A percentile compares a stretch with the other conserved stretches of the same genome.
Evolutionary conservation across 176 grass and related monocot genomes (phyloP).

Genomic region (Tillandsia fasciculata): DNA sequence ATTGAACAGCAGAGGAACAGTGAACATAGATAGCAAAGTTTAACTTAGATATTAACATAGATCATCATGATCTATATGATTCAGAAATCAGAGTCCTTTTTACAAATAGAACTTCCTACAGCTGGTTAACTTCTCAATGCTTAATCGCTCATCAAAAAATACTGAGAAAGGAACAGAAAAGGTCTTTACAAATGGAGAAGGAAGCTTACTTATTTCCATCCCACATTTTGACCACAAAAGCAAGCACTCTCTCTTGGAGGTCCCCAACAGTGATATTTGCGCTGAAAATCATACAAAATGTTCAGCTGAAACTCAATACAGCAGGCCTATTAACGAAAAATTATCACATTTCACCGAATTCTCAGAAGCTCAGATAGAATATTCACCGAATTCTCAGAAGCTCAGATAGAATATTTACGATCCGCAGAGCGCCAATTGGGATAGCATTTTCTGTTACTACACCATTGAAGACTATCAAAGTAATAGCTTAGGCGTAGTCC

Average conservation of each 20-base stretch:
- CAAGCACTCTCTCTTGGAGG: constrained; percentile 12
- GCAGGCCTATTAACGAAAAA: not conserved
- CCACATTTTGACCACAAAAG: constrained; percentile 22
- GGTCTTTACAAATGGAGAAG: not conserved
- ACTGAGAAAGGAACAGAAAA: not conserved
- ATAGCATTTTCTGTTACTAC: not conserved
- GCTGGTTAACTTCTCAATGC: no score
- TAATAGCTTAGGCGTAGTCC: no score
- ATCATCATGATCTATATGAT: no score
- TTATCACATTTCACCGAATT: not conserved
- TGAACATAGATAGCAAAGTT: not conserved
- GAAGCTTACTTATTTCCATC: constrained; percentile 20
- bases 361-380: no score
- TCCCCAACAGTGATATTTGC: constrained; percentile 7
- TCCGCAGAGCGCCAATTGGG: no score
- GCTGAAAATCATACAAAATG: not conserved
- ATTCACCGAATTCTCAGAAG: not conserved
- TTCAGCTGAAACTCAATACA: not conserved
- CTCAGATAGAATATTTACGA: no score
- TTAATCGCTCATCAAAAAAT: not conserved
- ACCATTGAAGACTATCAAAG: no score
- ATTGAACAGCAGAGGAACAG: not conserved
- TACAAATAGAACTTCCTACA: no score
- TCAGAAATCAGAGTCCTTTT: no score
- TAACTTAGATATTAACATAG: not conserved